Evolutionary conservation across 2,329 filamentous ascomycete genomes (phyloP), one percentile per base, ranked within the genome.

Genomic region (Ceratocystis destructans): DNA sequence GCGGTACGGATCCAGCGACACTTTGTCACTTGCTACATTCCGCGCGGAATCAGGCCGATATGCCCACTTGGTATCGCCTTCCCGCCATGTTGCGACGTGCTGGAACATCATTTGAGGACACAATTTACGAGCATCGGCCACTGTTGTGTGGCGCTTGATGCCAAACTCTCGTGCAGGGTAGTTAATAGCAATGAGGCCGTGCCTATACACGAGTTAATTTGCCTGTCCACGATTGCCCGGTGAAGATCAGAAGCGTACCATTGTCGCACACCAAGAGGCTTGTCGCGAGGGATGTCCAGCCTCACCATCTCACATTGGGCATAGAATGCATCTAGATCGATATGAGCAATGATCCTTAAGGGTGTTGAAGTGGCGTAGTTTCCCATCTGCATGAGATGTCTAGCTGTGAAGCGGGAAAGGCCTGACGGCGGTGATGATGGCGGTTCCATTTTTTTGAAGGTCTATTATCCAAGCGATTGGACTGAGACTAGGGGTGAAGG

Each of bases 271-370:
- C 91, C 94, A 28, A 99, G 82, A 8, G 94, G 94, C 70, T 86
- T 83, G 67, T 90, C 83, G 69, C 89, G 86, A 15, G 87, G 79
- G 10, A 89, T 78, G 12, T 86, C 86, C 57, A 97, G 80, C 6
- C 94, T 85, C 8, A 96, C 86, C 82, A 92, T 95, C 77, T 99
- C 94, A 73, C 91, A 96, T 78, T 99, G 94, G 2, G 89, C 88
- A 75, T 99, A 99, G 76, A 99, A 99, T 48, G 93, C 93, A 82
- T 99, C 94, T 68, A 99, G 85, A 72, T 99, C 94, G 69, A 97
- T 85, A 74, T 96, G 92, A 5, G 90, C 90, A 71, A 96, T 85
- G 33, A 95, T 88, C 59, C 94, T 86, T 45, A 99, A 80, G 1
- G 93, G 93, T 63, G 85, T 90, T 7, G 85, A 84, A 0, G 86